Evolutionary conservation across 371 early-diverging fungal species (phyloP).

Genomic region (Syncephalastrum monosporum): DNA sequence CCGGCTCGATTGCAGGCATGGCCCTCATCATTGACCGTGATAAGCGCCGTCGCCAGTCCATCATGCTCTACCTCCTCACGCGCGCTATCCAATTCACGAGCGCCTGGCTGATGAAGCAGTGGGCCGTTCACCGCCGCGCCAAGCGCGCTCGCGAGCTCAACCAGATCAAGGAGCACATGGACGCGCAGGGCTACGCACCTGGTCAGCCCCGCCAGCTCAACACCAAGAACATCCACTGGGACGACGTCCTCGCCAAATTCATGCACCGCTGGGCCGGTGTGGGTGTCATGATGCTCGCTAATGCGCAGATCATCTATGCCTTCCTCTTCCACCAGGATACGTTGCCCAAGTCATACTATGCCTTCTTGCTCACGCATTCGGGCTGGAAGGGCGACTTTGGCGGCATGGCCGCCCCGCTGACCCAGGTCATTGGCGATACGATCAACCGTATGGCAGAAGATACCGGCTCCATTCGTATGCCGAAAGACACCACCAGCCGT

Average conservation of each 20-base stretch:
- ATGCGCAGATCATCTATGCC: slow-evolving; percentile 62
- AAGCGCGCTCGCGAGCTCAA: slow-evolving; percentile 15
- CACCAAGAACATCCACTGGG: slow-evolving; percentile 33
- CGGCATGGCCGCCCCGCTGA: slow-evolving; percentile 52
- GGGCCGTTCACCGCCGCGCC: slow-evolving; percentile 46
- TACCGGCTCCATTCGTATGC: slow-evolving; percentile 40
- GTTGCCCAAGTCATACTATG: slow-evolving; percentile 62
- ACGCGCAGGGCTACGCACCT: slow-evolving; percentile 22
- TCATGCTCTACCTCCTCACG: slow-evolving; percentile 78
- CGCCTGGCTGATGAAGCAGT: slow-evolving; percentile 66
- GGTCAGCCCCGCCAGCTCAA: slow-evolving; percentile 20
- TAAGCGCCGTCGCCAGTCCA: slow-evolving; percentile 67
- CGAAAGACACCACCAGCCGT: slow-evolving; percentile 38
- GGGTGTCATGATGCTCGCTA: slow-evolving; percentile 67
- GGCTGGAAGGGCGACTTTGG: slow-evolving; percentile 57
- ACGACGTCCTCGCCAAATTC: slow-evolving; percentile 53
- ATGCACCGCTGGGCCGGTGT: slow-evolving; percentile 57
- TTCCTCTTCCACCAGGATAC: slow-evolving; percentile 64
- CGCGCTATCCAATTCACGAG: slow-evolving; percentile 75
- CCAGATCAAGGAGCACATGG: slow-evolving; percentile 21
- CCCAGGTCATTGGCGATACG: slow-evolving; percentile 38
- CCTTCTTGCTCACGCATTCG: slow-evolving; percentile 66
- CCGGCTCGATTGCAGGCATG: slow-evolving; percentile 77
- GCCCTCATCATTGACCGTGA: slow-evolving; percentile 71
- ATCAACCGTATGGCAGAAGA: slow-evolving; percentile 38